Evolutionary conservation across 108 stramenopile species (phyloP).

Genomic region (Cyclostephanos tholiformis): DNA sequence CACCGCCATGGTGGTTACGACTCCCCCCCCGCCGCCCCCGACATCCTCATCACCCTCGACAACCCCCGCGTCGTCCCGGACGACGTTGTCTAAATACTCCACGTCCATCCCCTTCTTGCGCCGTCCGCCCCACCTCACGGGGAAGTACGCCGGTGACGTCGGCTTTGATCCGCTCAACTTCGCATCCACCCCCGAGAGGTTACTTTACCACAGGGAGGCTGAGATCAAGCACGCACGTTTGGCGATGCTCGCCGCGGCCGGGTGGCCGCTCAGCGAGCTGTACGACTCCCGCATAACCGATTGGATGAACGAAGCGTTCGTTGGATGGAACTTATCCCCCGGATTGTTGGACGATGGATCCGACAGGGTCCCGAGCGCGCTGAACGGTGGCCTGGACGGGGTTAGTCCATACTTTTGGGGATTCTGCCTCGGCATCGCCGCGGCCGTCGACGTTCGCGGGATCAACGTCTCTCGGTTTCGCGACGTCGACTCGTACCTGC

Average conservation of each 20-base stretch:
- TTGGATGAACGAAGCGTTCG: slow-evolving; percentile 14
- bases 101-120: slow-evolving; percentile 70
- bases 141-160: slow-evolving; percentile 74
- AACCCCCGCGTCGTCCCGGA: no score
- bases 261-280: slow-evolving; percentile 83
- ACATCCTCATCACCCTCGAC: no score
- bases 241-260: slow-evolving; percentile 47
- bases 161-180: slow-evolving; percentile 91
- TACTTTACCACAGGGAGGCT: slow-evolving; percentile 74
- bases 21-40: no score
- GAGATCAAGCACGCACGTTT: slow-evolving; percentile 86
- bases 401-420: slow-evolving; percentile 79
- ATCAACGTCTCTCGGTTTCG: slow-evolving; percentile 43
- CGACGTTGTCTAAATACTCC: slow-evolving; percentile 39
- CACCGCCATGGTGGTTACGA: no score
- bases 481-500: slow-evolving; percentile 34
- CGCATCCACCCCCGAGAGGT: slow-evolving; percentile 52
- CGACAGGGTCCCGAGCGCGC: slow-evolving; percentile 72
- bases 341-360: slow-evolving; percentile 43
- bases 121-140: slow-evolving; percentile 55
- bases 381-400: slow-evolving; percentile 78
- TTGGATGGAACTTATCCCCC: slow-evolving; percentile 47
- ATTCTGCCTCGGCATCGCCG: slow-evolving; percentile 70
- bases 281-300: slow-evolving; percentile 69
- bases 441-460: slow-evolving; percentile 75